Conservation (phyloP, 257 asterid species). For the Lantana camara region DNA sequence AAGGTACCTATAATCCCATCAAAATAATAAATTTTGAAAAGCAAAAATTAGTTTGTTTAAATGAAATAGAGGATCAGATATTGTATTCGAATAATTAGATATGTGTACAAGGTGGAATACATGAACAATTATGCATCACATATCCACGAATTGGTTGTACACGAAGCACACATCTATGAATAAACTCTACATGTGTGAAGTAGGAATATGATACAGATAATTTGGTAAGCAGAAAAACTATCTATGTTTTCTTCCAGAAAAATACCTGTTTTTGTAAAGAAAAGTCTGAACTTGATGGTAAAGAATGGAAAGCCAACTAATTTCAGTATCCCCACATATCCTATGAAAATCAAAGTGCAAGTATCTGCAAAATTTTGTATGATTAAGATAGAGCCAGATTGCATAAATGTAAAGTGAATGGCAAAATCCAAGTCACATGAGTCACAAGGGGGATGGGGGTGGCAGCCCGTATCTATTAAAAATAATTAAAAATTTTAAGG, state of each 20-base stretch:
- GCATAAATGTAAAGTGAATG: constrained; percentile 18
- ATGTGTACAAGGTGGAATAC: too few relatives aligned
- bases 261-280: constrained; percentile 73
- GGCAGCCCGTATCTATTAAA: neutral
- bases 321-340: constrained; percentile 81
- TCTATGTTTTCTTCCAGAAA: neutral
- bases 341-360: constrained; percentile 95
- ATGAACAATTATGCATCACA: too few relatives aligned
- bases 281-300: constrained; percentile 76
- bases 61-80: neutral
- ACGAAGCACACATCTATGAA: too few relatives aligned
- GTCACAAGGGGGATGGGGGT: too few relatives aligned
- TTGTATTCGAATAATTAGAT: too few relatives aligned
- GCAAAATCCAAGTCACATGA: neutral
- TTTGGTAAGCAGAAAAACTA: constrained; percentile 14
- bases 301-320: constrained; percentile 86
- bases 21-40: neutral
- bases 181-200: too few relatives aligned
- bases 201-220: too few relatives aligned
- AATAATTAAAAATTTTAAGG: neutral
- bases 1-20: constrained; percentile 59
- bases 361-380: constrained; percentile 56
- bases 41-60: neutral
- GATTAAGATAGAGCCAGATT: constrained; percentile 29
- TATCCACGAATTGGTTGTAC: too few relatives aligned